phyloP scores from a whole-genome alignment of 1,139 yeast species.

The Saccharomyces hybrid region DNA sequence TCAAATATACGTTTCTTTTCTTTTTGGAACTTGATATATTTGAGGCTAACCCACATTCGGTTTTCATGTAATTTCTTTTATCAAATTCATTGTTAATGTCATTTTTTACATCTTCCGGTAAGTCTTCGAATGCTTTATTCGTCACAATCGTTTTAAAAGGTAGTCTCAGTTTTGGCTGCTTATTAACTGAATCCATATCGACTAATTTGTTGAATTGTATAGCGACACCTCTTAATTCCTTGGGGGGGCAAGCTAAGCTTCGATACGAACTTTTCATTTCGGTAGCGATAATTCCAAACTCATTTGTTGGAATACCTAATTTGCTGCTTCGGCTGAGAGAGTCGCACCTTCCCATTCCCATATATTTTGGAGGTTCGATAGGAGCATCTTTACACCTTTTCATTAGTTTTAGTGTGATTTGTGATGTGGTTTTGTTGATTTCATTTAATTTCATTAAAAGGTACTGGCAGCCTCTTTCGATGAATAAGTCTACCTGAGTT shows the following conservation, averaged over 20 bases:
- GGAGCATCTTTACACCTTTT: conserved; percentile 61
- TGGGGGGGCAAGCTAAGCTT: conserved; percentile 50
- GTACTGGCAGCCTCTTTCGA: conserved; percentile 52
- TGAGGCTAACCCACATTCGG: not conserved
- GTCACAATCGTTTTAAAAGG: conserved; percentile 9
- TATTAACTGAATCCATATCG: conserved; percentile 9
- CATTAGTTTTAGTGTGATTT: conserved; percentile 57
- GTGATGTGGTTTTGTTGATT: conserved; percentile 47
- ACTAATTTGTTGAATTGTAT: conserved; percentile 53
- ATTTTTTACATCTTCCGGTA: conserved; percentile 12
- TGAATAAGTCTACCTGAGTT: conserved; percentile 55
- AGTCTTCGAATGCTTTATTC: conserved; percentile 5
- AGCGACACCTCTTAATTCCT: conserved; percentile 72
- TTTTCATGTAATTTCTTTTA: conserved; percentile 9
- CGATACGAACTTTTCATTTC: conserved; percentile 54
- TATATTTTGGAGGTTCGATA: conserved; percentile 60
- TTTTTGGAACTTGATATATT: not conserved
- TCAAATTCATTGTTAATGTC: conserved; percentile 9
- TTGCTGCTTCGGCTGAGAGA: conserved; percentile 50
- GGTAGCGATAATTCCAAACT: conserved; percentile 50
- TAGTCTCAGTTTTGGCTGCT: conserved; percentile 11
- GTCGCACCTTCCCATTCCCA: conserved; percentile 82
- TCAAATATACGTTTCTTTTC: not conserved
- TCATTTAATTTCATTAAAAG: conserved; percentile 45
- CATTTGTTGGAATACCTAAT: conserved; percentile 59